Evolutionary conservation across 2,329 filamentous ascomycete species (phyloP).

Genomic region (Aspergillus sp.): DNA sequence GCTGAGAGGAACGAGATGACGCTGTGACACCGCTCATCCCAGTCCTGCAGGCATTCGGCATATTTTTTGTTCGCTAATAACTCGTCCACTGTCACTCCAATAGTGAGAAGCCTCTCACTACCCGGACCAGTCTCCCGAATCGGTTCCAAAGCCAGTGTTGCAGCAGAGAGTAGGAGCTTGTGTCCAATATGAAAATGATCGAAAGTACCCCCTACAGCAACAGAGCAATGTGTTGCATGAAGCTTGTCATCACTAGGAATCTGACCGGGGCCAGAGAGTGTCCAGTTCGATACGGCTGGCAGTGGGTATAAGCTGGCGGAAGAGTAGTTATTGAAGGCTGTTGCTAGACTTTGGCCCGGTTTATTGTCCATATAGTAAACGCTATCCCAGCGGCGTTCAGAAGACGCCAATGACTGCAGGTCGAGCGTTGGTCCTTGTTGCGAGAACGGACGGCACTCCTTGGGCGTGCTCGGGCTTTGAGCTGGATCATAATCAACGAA

Average conservation of each 20-base stretch:
- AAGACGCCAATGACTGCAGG: slow-evolving; percentile 38
- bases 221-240: slow-evolving; percentile 43
- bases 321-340: slow-evolving; percentile 26
- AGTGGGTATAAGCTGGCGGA: slow-evolving; percentile 13
- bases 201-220: slow-evolving; percentile 87
- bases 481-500: slow-evolving; percentile 54
- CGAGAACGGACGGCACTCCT: slow-evolving; percentile 3
- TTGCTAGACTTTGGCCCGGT: slow-evolving; percentile 17
- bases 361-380: slow-evolving; percentile 23
- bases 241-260: slow-evolving; percentile 11
- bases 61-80: slow-evolving; percentile 84
- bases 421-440: slow-evolving; percentile 43
- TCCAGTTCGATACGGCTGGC: slow-evolving; percentile 14
- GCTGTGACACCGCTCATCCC: slow-evolving; percentile 61
- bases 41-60: slow-evolving; percentile 68
- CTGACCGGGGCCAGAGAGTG: slow-evolving; percentile 13
- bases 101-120: slow-evolving; percentile 52
- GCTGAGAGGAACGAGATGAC: slow-evolving; percentile 62
- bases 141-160: slow-evolving; percentile 59
- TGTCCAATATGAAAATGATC: slow-evolving; percentile 93
- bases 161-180: slow-evolving; percentile 90
- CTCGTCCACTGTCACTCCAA: slow-evolving; percentile 83
- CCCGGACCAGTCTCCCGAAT: slow-evolving; percentile 22
- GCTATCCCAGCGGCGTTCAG: slow-evolving; percentile 21
- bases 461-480: slow-evolving; percentile 14